Base-by-base conservation (phyloP, 768 basidiomycete genomes). In the Saitozyma sp. region DNA sequence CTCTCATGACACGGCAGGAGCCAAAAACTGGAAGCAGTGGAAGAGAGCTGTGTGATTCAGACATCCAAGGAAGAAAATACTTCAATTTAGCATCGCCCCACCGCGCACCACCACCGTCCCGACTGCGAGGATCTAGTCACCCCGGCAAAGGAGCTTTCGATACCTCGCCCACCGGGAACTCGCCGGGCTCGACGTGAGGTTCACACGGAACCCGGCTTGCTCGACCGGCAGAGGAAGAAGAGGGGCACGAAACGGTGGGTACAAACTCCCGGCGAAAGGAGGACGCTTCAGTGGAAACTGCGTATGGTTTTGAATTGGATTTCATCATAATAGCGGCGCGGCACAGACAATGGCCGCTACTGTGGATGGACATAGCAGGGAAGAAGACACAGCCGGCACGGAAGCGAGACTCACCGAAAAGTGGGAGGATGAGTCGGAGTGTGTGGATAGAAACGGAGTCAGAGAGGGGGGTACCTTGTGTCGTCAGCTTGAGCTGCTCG, bases 271-370 rank as follows among this genome's bases (percentile, higher is more conserved):
- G 56, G 75, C 64, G 66, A 71, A 69, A 66, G 73, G 70, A 75
- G 72, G 77, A 75, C 73, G 75, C 74, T 79, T 79, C 76, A 74
- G 78, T 79, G 78, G 76, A 79, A 79, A 79, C 78, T 79, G 78
- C 78, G 78, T 77, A 79, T 79, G 78, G 76, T 77, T 78, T 79
- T 77, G 62, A 64, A 60, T 64, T 63, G 66, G 49, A 59, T 78
- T 74, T 79, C 78, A 77, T 79, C 78, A 67, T 73, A 50, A 46
- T 63, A 54, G 37, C 50, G 51, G n/a, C 43, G 53, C n/a, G 29
- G 64, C 50, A 53, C 17, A 37, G 42, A 40, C 29, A 29, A 29
- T 29, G 29, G 29, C 29, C 29, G 29, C 29, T 29, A 29, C 29
- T 5, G 29, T 29, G 39, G 50, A 56, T 43, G 40, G 20, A 54